phyloP scores from a whole-genome alignment of 108 stramenopile genomes.

The Asterionellopsis glacialis region DNA sequence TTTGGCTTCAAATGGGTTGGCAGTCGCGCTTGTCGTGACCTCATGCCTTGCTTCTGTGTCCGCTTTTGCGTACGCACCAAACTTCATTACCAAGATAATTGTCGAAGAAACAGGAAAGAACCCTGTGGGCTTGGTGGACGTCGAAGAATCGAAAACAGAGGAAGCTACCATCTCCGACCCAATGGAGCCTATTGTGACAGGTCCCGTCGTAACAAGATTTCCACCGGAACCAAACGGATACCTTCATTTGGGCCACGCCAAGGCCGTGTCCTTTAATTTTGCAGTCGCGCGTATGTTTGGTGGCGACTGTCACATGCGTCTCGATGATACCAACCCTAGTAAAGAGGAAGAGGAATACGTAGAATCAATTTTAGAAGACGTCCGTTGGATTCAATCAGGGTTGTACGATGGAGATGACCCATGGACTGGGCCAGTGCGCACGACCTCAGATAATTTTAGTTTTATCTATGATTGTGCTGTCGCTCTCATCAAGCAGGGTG shows the following conservation, averaged over 20 bases:
- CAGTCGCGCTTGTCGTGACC: too few relatives aligned
- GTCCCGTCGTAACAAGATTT: conserved; percentile 80
- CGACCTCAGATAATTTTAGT: conserved; percentile 84
- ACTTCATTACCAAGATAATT: conserved; percentile 87
- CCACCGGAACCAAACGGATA: conserved; percentile 99
- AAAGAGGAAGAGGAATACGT: conserved; percentile 88
- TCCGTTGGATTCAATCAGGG: conserved; percentile 77
- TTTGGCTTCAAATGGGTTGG: too few relatives aligned
- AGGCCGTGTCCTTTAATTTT: conserved; percentile 89
- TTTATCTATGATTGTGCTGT: conserved; percentile 81
- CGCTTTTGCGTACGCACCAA: conserved; percentile 81
- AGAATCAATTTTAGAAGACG: conserved; percentile 83
- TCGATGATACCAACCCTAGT: conserved; percentile 91
- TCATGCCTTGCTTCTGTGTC: not conserved
- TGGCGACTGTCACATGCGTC: conserved; percentile 80
- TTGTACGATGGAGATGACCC: conserved; percentile 38
- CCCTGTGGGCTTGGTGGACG: conserved; percentile 38
- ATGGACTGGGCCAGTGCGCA: conserved; percentile 70
- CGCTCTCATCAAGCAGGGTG: conserved; percentile 61
- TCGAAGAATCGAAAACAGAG: not conserved
- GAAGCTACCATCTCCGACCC: conserved; percentile 9
- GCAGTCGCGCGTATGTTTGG: conserved; percentile 80
- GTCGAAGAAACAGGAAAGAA: conserved; percentile 53
- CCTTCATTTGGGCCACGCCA: conserved; percentile 98
- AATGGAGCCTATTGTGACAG: not conserved